Percentiles rank a stretch among this genome's conserved stretches.
These are phyloP conservation scores for Zizania latifolia DNA, from an alignment of 176 grass and related monocot species.

Conservation along the genomic window DNA sequence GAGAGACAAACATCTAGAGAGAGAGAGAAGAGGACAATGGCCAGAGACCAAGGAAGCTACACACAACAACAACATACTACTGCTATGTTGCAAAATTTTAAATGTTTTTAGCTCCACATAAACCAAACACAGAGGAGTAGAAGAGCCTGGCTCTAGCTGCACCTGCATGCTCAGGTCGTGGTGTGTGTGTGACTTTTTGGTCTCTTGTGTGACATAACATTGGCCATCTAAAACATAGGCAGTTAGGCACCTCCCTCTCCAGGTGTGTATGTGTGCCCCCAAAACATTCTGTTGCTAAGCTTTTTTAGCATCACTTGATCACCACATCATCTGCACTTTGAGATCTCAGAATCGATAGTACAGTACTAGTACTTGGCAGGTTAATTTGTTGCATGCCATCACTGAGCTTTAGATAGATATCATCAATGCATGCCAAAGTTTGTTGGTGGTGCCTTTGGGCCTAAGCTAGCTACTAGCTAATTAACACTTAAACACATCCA, in stretches of 20 bases:
- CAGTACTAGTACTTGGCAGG: neutral
- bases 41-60: slow-evolving; percentile 47
- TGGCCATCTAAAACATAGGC: slow-evolving; percentile 43
- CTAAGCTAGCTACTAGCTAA: too few relatives aligned
- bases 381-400: neutral
- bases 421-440: slow-evolving; percentile 23
- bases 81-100: neutral
- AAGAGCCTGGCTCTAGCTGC: neutral
- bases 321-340: neutral
- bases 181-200: slow-evolving; percentile 61
- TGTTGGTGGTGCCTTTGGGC: slow-evolving; percentile 24
- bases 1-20: neutral
- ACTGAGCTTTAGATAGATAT: neutral
- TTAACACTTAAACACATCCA: neutral
- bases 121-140: slow-evolving; percentile 43
- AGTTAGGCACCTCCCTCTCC: slow-evolving; percentile 32
- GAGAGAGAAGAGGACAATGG: slow-evolving; percentile 57
- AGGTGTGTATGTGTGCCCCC: slow-evolving; percentile 30
- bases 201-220: slow-evolving; percentile 64
- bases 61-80: slow-evolving; percentile 16
- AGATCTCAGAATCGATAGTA: neutral
- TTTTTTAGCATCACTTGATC: slow-evolving; percentile 23
- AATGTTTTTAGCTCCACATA: slow-evolving; percentile 37
- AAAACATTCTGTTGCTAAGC: slow-evolving; percentile 29
- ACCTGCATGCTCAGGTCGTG: slow-evolving; percentile 64